Conservation (phyloP, 108 stramenopile genomes). For the Craspedostauros australis region DNA sequence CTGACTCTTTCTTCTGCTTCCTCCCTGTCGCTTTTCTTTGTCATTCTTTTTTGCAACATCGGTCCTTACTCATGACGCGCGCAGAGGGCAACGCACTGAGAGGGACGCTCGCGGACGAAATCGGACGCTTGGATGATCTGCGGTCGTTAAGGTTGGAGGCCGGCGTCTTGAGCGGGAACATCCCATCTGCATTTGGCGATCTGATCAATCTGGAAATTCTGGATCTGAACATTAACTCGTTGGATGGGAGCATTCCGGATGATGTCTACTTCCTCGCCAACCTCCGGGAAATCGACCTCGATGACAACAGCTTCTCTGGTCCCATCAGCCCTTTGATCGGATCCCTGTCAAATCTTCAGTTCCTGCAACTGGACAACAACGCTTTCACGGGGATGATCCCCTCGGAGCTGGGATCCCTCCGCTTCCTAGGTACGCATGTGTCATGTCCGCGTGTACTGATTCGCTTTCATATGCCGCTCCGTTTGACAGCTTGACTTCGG, state of each 20-base stretch:
- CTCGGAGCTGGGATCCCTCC: constrained; percentile 29
- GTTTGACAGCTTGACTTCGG: background rate
- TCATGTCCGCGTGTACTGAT: background rate
- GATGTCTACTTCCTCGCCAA: constrained; percentile 34
- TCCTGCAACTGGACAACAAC: constrained; percentile 66
- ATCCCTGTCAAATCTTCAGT: constrained; percentile 28
- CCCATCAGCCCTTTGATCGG: constrained; percentile 47
- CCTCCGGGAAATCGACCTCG: constrained; percentile 60
- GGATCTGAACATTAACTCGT: constrained; percentile 60
- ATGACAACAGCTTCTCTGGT: constrained; percentile 60
- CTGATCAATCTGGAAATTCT: constrained; percentile 28
- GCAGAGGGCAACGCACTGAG: constrained; percentile 51
- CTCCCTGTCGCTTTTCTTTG: background rate
- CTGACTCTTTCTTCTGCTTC: background rate
- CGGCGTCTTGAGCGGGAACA: constrained; percentile 47
- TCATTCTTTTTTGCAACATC: background rate
- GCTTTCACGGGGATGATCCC: constrained; percentile 52
- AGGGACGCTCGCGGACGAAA: constrained; percentile 52
- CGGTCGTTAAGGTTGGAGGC: constrained; percentile 45
- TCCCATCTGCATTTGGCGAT: constrained; percentile 37
- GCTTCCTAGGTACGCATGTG: constrained; percentile 24
- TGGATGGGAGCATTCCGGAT: constrained; percentile 47
- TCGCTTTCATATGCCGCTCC: background rate
- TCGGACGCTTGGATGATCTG: constrained; percentile 29
- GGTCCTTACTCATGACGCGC: too few species aligned